These are phyloP conservation scores for Phyllostachys edulis DNA, from an alignment of 176 grass and related monocot species.

Conservation along the genomic window DNA sequence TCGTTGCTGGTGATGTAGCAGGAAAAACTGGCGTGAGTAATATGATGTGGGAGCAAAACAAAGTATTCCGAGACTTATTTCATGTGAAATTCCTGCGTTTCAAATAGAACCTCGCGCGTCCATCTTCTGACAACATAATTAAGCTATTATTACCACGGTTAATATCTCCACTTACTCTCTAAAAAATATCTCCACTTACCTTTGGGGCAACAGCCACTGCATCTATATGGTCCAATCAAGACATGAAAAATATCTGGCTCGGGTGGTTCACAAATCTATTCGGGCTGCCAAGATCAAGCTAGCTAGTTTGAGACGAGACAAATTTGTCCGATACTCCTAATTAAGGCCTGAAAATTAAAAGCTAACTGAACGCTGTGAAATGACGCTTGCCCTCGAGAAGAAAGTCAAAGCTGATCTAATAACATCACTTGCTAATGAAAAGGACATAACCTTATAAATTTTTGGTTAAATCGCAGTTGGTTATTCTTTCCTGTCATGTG, in stretches of 20 bases:
- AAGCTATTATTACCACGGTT: background rate
- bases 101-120: too few relatives aligned
- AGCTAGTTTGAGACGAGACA: background rate
- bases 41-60: too few relatives aligned
- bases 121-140: background rate
- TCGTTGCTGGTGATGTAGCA: background rate
- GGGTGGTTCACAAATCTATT: conserved; percentile 10
- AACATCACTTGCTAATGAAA: background rate
- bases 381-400: background rate
- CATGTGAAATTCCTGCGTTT: too few relatives aligned
- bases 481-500: too few relatives aligned
- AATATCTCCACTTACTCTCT: too few relatives aligned
- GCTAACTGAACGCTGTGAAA: background rate
- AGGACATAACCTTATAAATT: background rate
- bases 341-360: background rate
- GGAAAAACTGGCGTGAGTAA: background rate
- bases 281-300: background rate
- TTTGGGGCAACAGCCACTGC: too few relatives aligned
- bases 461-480: too few relatives aligned
- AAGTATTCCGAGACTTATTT: too few relatives aligned
- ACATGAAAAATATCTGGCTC: conserved; percentile 15
- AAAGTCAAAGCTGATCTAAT: background rate
- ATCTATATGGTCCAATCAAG: background rate
- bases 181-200: too few relatives aligned
- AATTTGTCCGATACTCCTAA: background rate